Evolutionary conservation across 139 green algal species (phyloP).

Genomic region (Limnomonas spitsbergensis): DNA sequence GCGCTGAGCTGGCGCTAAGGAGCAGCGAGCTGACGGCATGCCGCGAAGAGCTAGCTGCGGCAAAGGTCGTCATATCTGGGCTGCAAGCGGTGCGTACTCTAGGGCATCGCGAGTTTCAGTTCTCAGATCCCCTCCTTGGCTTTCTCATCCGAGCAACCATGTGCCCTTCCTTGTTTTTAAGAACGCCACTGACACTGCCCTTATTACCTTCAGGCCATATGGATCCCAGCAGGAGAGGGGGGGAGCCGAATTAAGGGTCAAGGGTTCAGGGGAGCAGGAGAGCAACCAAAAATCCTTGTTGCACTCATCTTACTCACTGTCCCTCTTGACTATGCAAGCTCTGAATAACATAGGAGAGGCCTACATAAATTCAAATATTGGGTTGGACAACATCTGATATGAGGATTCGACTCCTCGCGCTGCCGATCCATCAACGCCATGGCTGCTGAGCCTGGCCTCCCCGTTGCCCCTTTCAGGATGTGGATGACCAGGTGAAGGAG

Average conservation of each 20-base stretch:
- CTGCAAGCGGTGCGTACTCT: not conserved
- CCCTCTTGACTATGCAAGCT: not conserved
- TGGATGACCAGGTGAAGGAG: not conserved
- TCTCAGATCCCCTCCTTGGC: not conserved
- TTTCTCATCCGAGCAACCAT: not conserved
- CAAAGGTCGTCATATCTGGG: not conserved
- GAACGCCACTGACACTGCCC: too few relatives aligned
- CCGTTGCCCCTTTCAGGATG: not conserved
- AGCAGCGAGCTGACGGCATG: not conserved
- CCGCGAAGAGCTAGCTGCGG: not conserved
- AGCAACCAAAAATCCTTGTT: too few relatives aligned
- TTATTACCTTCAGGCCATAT: too few relatives aligned
- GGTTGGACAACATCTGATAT: not conserved
- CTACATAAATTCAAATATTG: not conserved
- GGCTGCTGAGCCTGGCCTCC: not conserved
- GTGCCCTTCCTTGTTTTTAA: too few relatives aligned
- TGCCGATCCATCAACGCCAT: too few relatives aligned
- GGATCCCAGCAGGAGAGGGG: not conserved
- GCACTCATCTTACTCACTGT: too few relatives aligned
- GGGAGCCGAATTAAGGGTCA: too few relatives aligned
- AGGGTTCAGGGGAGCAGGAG: too few relatives aligned
- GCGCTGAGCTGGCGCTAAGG: not conserved
- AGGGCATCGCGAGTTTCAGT: not conserved
- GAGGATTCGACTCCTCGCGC: too few relatives aligned
- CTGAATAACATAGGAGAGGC: slow-evolving; percentile 2